Percentiles rank a stretch among this genome's conserved stretches.
These are phyloP conservation scores for Paecilomyces variotii DNA, from an alignment of 2,329 filamentous ascomycete species.

Conservation along the genomic window DNA sequence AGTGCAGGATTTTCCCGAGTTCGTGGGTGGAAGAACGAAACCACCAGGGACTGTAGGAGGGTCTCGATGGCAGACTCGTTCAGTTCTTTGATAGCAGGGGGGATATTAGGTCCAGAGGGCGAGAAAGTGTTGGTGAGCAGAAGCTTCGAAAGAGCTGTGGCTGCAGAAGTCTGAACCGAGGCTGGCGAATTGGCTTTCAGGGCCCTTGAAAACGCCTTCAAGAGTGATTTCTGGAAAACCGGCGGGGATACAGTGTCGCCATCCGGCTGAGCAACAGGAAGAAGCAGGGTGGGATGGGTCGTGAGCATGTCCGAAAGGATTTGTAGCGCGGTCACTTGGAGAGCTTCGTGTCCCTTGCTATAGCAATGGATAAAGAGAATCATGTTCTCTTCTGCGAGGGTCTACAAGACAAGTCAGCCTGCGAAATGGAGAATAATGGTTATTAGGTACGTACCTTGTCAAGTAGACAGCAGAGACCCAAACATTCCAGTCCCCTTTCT, in stretches of 20 bases:
- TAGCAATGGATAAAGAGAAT: constrained; percentile 94
- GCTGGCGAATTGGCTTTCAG: constrained; percentile 63
- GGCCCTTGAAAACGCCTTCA: constrained; percentile 79
- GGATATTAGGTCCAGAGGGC: constrained; percentile 46
- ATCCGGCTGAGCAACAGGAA: constrained; percentile 41
- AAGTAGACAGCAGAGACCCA: constrained; percentile 84
- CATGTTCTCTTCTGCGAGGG: constrained; percentile 85
- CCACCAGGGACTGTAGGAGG: constrained; percentile 73
- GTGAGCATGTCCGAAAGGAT: constrained; percentile 90
- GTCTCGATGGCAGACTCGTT: constrained; percentile 56
- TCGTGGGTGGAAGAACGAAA: constrained; percentile 83
- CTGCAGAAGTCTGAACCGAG: constrained; percentile 72
- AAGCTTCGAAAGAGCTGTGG: constrained; percentile 75
- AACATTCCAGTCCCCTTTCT: constrained; percentile 78
- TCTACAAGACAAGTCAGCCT: constrained; percentile 33
- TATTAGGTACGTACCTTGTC: constrained; percentile 53
- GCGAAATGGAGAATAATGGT: background rate
- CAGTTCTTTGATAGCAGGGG: constrained; percentile 31
- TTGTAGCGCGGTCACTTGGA: constrained; percentile 85
- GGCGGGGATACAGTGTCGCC: constrained; percentile 42
- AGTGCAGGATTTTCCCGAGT: constrained; percentile 73
- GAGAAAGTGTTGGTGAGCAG: constrained; percentile 68
- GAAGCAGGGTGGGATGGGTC: constrained; percentile 73
- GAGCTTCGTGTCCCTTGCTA: constrained; percentile 77
- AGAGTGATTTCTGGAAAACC: constrained; percentile 52